Conservation (phyloP, 371 early-diverging fungal species). For the Haplosporangium sp. region DNA sequence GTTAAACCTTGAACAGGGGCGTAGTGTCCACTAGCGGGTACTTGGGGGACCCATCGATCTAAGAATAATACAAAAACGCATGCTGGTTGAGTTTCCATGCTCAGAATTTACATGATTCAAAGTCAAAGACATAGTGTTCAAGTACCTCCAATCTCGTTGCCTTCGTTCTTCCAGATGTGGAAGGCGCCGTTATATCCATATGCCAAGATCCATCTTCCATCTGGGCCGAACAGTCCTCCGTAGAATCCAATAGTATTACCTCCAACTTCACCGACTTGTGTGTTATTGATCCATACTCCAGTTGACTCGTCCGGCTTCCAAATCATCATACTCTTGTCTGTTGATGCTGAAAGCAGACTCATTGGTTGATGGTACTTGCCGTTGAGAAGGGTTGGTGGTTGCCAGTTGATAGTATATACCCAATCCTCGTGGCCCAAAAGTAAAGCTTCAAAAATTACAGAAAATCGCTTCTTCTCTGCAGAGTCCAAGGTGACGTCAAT, state of each 20-base stretch:
- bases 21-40: constrained; percentile 86
- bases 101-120: too few relatives aligned
- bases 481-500: constrained; percentile 62
- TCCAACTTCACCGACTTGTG: constrained; percentile 93
- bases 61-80: background rate
- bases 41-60: constrained; percentile 75
- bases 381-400: constrained; percentile 53
- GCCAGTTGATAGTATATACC: constrained; percentile 91
- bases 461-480: constrained; percentile 59
- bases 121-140: too few relatives aligned
- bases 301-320: constrained; percentile 89
- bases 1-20: constrained; percentile 78
- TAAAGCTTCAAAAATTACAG: constrained; percentile 88
- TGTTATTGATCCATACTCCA: constrained; percentile 89
- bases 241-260: constrained; percentile 88
- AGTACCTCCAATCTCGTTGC: constrained; percentile 57
- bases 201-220: constrained; percentile 76
- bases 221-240: constrained; percentile 80
- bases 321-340: constrained; percentile 93
- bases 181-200: constrained; percentile 92
- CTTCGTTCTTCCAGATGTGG: constrained; percentile 82
- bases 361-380: constrained; percentile 71
- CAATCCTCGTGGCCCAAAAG: constrained; percentile 96
- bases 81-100: background rate
- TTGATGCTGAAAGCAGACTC: constrained; percentile 87